Evolutionary conservation across 1,139 yeast species (phyloP), one percentile per base, ranked within the genome.

Genomic region (Protomyces arabidopsidicola): DNA sequence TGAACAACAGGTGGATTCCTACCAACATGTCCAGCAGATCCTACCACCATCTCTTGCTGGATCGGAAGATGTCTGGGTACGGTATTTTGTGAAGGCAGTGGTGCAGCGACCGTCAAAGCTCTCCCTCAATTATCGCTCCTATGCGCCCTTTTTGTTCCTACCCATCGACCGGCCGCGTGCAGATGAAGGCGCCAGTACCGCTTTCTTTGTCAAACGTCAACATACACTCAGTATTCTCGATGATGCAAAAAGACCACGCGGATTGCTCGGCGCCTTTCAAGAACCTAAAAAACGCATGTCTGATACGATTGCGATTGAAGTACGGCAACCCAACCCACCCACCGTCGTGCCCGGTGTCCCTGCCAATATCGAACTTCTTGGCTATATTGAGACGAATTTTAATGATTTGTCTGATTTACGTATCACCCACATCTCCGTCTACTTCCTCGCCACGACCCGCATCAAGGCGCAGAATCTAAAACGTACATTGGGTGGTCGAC

Each of bases 21-120:
- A 70, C 6, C 62, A 78, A 60, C 88, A 84, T 69, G 70, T 77
- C 2, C 72, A 74, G 1, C 70, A 77, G 1, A 80, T 78, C 55
- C 73, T 85, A 45, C 88, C 89, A 2, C 88, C 90, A 0, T 78
- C 87, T 0, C 72, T 84, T 27, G 73, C 78, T 22, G 84, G 81
- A 4, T 67, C 79, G 65, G 81, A 79, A 1, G 78, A 78, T 9
- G 87, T 85, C 12, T 73, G 77, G 2, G 74, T 85, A 53, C 76
- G 77, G 54, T 67, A 67, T 48, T 68, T 66, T 72, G 69, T 85
- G 63, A 84, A 84, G 71, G 87, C 79, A 9, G 84, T 88, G 0
- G 84, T 85, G 56, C 82, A 81, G 65, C 73, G 86, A 63, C 76
- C 86, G 1, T 80, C 85, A 3, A 71, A 84, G 55, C 72, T 84